These are phyloP conservation scores for Thelonectria rubi DNA, from an alignment of 2,329 filamentous ascomycete species.

Conservation along the genomic window DNA sequence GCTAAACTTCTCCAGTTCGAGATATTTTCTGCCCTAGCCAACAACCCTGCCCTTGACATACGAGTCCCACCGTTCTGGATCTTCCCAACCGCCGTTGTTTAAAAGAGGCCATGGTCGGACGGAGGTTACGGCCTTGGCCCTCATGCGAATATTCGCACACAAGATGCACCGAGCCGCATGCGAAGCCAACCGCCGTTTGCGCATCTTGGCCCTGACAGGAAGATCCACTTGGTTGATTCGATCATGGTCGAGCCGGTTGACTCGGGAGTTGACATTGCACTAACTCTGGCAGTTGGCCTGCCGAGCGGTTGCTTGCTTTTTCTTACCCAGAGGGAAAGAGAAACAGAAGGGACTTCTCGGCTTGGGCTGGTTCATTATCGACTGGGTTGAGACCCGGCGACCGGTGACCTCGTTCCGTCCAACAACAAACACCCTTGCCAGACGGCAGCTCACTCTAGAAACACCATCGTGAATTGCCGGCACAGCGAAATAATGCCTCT, in stretches of 20 bases:
- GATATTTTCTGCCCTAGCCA: conserved; percentile 6
- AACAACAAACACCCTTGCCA: too few species aligned
- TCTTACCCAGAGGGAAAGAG: conserved; percentile 5
- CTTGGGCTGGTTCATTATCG: background rate
- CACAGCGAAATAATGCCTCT: background rate
- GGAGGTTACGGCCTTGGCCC: conserved; percentile 11
- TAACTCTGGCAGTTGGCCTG: conserved; percentile 8
- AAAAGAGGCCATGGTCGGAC: background rate
- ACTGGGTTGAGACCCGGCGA: background rate
- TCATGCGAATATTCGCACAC: background rate
- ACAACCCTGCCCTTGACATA: conserved; percentile 1
- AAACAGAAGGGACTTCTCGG: background rate
- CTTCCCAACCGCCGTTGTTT: conserved; percentile 10
- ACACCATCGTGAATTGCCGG: background rate
- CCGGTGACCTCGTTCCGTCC: background rate
- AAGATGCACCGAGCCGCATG: conserved; percentile 18
- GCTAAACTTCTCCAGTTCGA: background rate
- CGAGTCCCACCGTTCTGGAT: conserved; percentile 6
- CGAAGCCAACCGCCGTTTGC: conserved; percentile 41
- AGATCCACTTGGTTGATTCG: conserved; percentile 37
- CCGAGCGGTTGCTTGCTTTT: conserved; percentile 8
- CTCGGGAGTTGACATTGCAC: conserved; percentile 22
- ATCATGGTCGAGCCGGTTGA: conserved; percentile 32
- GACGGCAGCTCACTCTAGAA: background rate
- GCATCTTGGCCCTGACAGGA: conserved; percentile 38